Base-by-base conservation (phyloP, 2,329 filamentous ascomycete species). In the Graphiopsis chlorocephala region DNA sequence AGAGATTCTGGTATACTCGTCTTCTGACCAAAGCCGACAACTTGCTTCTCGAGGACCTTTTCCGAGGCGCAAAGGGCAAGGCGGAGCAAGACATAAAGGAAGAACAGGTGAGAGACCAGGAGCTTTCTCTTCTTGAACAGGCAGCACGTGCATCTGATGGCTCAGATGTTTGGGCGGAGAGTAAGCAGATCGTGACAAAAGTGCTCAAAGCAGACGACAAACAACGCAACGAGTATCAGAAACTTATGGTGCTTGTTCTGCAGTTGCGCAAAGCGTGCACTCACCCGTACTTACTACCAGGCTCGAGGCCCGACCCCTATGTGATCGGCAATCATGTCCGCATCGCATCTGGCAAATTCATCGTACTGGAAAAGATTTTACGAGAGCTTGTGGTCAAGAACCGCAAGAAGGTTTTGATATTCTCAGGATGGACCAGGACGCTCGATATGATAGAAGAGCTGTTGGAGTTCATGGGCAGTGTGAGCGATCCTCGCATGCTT, bases 1-100 rank as follows among this genome's bases (percentile, higher is more conserved):
- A 88, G 68, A 76, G 82, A 1, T 83, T 84, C 45, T 86, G 84
- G 82, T 88, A 88, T 62, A 81, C 80, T 3, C 77, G 83, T 28
- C 78, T 88, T 5, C 77, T 88, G 11, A 88, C 85, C 0, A 82
- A 82, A 17, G 78, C 82, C 0, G 83, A 85, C 47, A 78, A 83
- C 56, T 77, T 75, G 1, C 77, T 85, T 52, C 73, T 87, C 0
- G 79, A 84, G 35, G 82, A 85, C 17, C 69, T 87, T 0, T 87
- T 86, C 67, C 76, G 78, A 42, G 78, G 78, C 20, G 78, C 78
- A 0, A 82, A 81, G 66, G 70, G 69, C 25, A 83, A 84, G 68
- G 78, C 80, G 70, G 66, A 79, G 61, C 68, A 77, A 15, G 75
- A 75, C 0, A 69, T 81, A 4, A 66, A 73, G 52, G 70, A 76